A percentile compares a stretch with the other conserved stretches of the same genome.
These are phyloP conservation scores for Globisporangium sylvaticum DNA, from an alignment of 352 stramenopile species.

Conservation along the genomic window DNA sequence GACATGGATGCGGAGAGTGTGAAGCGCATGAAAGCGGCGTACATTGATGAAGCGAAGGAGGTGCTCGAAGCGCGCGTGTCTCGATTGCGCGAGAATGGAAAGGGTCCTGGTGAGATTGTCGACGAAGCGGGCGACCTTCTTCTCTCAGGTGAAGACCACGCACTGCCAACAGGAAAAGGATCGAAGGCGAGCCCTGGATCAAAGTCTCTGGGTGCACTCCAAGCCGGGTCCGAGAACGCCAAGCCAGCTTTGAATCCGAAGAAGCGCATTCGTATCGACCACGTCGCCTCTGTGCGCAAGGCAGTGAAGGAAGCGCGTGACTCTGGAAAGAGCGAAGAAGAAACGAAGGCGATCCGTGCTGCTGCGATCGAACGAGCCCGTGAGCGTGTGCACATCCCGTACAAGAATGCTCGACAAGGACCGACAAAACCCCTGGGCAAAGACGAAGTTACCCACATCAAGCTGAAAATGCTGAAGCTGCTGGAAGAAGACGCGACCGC, in stretches of 20 bases:
- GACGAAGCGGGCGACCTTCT: conserved; percentile 75
- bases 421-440: conserved; percentile 76
- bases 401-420: conserved; percentile 70
- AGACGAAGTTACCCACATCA: conserved; percentile 80
- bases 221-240: conserved; percentile 9
- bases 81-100: conserved; percentile 72
- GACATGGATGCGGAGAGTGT: conserved; percentile 82
- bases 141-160: conserved; percentile 42
- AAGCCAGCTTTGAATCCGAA: conserved; percentile 44
- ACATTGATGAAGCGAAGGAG: conserved; percentile 87
- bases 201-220: conserved; percentile 23
- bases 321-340: conserved; percentile 70
- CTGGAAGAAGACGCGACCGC: conserved; percentile 76
- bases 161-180: conserved; percentile 33
- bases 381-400: conserved; percentile 74
- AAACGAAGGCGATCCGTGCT: conserved; percentile 64
- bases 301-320: conserved; percentile 74
- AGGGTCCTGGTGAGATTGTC: conserved; percentile 64
- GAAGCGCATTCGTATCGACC: conserved; percentile 84
- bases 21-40: conserved; percentile 86
- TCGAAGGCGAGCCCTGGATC: conserved; percentile 29
- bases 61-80: conserved; percentile 81
- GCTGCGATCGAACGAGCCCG: conserved; percentile 70
- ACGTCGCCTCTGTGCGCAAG: conserved; percentile 81
- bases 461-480: conserved; percentile 83